A percentile compares a stretch with the other conserved stretches of the same genome.
Conservation (phyloP, 306 rosid genomes). For the Acmispon strigosus region DNA sequence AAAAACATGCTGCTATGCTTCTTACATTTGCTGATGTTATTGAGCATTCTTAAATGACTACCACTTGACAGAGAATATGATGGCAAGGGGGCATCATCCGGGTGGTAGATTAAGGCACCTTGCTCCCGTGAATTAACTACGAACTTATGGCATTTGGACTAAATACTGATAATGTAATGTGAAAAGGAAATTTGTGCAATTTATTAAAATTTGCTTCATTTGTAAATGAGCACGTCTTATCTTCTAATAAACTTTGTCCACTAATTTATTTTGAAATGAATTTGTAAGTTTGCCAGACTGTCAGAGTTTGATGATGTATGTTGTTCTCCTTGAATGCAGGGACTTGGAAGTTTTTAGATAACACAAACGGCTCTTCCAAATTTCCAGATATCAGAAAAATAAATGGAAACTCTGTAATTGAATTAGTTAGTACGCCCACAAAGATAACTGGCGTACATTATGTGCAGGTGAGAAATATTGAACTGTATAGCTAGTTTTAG, state of each 20-base stretch:
- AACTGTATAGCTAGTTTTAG: slow-evolving; percentile 9
- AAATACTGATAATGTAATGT: background rate
- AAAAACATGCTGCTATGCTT: background rate
- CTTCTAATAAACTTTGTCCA: background rate
- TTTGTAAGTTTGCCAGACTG: slow-evolving; percentile 1
- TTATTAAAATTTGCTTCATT: slow-evolving; percentile 10
- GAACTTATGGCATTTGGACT: slow-evolving; percentile 1
- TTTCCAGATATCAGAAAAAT: slow-evolving; percentile 81
- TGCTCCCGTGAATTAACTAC: slow-evolving; percentile 8
- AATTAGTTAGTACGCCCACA: slow-evolving; percentile 84
- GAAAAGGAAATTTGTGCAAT: background rate
- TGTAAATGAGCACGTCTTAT: background rate
- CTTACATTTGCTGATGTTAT: background rate
- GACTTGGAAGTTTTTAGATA: slow-evolving; percentile 76
- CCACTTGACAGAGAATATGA: background rate
- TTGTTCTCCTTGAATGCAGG: slow-evolving; percentile 55
- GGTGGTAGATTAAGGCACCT: background rate
- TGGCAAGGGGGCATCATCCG: background rate
- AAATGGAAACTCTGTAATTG: slow-evolving; percentile 75
- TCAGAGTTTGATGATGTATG: background rate
- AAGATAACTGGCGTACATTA: slow-evolving; percentile 95
- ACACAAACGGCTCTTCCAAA: slow-evolving; percentile 66
- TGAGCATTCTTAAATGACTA: background rate
- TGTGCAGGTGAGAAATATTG: slow-evolving; percentile 72
- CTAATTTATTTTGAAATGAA: background rate